Evolutionary conservation across 495 filamentous ascomycete species (phyloP).

Genomic region (Glarea lozoyensis): DNA sequence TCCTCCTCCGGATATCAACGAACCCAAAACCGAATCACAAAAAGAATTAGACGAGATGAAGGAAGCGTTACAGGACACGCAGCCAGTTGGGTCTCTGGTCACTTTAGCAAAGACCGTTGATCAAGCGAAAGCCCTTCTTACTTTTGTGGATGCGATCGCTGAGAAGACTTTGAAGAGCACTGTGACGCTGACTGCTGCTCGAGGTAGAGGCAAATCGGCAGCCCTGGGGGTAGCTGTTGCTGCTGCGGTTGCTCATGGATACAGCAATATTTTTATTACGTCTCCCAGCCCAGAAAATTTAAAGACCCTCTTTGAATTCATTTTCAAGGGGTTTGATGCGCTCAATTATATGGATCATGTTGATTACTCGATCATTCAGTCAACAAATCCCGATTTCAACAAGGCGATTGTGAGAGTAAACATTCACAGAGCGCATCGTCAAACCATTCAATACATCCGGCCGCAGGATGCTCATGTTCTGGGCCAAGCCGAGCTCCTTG

Average conservation of each 20-base stretch:
- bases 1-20: slow-evolving; percentile 61
- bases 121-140: slow-evolving; percentile 89
- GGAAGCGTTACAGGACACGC: slow-evolving; percentile 72
- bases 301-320: slow-evolving; percentile 96
- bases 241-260: slow-evolving; percentile 88
- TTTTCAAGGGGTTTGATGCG: slow-evolving; percentile 97
- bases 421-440: slow-evolving; percentile 87
- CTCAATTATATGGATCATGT: slow-evolving; percentile 86
- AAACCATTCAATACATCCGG: slow-evolving; percentile 97
- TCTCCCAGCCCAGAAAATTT: slow-evolving; percentile 97
- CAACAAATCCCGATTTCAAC: slow-evolving; percentile 97
- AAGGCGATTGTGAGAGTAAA: slow-evolving; percentile 98
- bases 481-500: slow-evolving; percentile 89
- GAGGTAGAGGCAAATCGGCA: slow-evolving; percentile 95
- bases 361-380: slow-evolving; percentile 97
- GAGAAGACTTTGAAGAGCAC: slow-evolving; percentile 94
- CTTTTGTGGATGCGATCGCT: slow-evolving; percentile 91
- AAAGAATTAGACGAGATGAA: slow-evolving; percentile 82
- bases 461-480: slow-evolving; percentile 92
- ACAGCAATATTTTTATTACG: slow-evolving; percentile 99
- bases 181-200: slow-evolving; percentile 84
- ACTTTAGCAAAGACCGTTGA: slow-evolving; percentile 83
- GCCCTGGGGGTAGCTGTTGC: slow-evolving; percentile 91
- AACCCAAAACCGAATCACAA: slow-evolving; percentile 52
- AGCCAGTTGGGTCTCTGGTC: slow-evolving; percentile 77